Percentiles rank a stretch among this genome's conserved stretches.
phyloP scores from a whole-genome alignment of 2,329 filamentous ascomycete genomes.

The Pleurostoma richardsiae region DNA sequence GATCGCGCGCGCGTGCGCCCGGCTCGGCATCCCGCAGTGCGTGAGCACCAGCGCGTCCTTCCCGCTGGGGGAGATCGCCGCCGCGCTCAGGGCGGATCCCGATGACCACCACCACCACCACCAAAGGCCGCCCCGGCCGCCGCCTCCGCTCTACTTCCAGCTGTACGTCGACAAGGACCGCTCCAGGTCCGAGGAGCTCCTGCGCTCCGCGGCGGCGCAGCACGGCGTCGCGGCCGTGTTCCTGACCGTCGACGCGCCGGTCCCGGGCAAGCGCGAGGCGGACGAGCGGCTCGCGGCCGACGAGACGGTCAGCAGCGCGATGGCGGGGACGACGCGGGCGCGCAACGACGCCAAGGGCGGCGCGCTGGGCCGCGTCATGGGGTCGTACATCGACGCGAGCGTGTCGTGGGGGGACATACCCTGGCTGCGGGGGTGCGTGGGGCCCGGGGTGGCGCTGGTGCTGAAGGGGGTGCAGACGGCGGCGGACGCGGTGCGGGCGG shows the following conservation, averaged over 20 bases:
- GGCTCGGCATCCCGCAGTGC: constrained; percentile 50
- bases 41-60: constrained; percentile 59
- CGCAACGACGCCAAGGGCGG: constrained; percentile 50
- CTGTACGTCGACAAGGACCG: constrained; percentile 57
- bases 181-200: constrained; percentile 40
- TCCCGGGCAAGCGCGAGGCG: constrained; percentile 49
- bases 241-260: constrained; percentile 53
- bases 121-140: constrained; percentile 9
- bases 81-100: constrained; percentile 20
- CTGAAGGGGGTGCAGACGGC: constrained; percentile 68
- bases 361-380: constrained; percentile 50
- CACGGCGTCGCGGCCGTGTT: constrained; percentile 48
- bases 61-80: constrained; percentile 47
- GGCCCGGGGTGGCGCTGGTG: constrained; percentile 48
- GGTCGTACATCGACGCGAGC: constrained; percentile 50
- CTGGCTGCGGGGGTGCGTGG: constrained; percentile 55
- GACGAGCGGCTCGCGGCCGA: constrained; percentile 28
- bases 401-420: constrained; percentile 59
- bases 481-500: constrained; percentile 55
- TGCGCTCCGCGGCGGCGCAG: constrained; percentile 34
- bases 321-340: constrained; percentile 38
- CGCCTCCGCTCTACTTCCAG: constrained; percentile 46
- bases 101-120: constrained; percentile 4
- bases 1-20: constrained; percentile 46
- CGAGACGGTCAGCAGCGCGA: constrained; percentile 41